These are phyloP conservation scores for Cucurbita argyrosperma DNA, from an alignment of 306 rosid genomes.

Conservation along the genomic window DNA sequence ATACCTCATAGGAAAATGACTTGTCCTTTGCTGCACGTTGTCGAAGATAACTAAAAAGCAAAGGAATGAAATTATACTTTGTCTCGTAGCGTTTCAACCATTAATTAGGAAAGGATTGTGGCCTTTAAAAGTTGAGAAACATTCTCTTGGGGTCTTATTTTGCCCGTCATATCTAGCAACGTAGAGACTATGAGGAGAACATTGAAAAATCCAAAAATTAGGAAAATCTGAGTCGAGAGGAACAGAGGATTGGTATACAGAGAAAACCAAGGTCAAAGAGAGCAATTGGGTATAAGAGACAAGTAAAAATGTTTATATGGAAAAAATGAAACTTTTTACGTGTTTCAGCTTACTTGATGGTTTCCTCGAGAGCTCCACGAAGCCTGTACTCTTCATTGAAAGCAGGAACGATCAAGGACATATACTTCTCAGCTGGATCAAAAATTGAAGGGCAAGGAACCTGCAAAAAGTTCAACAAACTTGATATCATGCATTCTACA, in stretches of 20 bases:
- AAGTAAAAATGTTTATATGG: neutral
- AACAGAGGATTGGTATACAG: neutral
- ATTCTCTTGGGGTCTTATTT: neutral
- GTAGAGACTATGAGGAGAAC: neutral
- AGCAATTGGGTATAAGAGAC: neutral
- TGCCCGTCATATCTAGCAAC: neutral
- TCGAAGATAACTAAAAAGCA: slow-evolving; percentile 66
- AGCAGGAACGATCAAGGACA: slow-evolving; percentile 82
- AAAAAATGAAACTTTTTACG: neutral
- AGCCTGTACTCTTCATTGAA: slow-evolving; percentile 85
- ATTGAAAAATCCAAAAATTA: neutral
- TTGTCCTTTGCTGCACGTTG: slow-evolving; percentile 62
- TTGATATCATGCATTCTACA: slow-evolving; percentile 6
- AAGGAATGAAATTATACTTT: slow-evolving; percentile 4
- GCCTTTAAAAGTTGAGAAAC: neutral
- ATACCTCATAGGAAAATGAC: slow-evolving; percentile 88
- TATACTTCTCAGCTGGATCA: slow-evolving; percentile 77
- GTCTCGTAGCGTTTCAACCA: neutral
- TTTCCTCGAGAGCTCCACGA: slow-evolving; percentile 79
- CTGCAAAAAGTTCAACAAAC: slow-evolving; percentile 14
- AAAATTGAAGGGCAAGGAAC: slow-evolving; percentile 66
- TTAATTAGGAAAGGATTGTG: neutral
- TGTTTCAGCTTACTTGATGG: slow-evolving; percentile 47
- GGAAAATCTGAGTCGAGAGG: neutral
- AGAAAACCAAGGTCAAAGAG: neutral